Conservation (phyloP, 441 rosid genomes). For the Corymbia calophylla region DNA sequence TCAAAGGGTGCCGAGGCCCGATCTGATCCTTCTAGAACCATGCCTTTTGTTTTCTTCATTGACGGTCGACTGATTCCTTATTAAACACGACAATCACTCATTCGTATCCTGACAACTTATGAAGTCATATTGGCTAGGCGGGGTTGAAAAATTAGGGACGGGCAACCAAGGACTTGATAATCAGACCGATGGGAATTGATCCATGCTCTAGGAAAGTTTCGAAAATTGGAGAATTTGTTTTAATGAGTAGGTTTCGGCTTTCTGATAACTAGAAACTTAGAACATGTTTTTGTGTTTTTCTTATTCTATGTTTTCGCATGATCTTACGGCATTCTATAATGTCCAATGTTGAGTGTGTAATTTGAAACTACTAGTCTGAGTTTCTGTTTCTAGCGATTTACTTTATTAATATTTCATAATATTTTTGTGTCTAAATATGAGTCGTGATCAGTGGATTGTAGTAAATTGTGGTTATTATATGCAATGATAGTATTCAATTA, state of each 20-base stretch:
- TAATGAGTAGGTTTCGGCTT: background rate
- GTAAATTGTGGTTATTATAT: no score
- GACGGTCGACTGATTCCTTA: background rate
- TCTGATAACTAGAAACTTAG: background rate
- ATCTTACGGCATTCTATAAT: rapidly evolving
- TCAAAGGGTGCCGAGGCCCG: background rate
- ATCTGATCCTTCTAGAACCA: background rate
- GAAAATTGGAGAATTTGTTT: no score
- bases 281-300: no score
- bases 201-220: no score
- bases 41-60: background rate
- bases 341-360: no score
- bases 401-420: no score
- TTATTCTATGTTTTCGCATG: background rate
- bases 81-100: no score
- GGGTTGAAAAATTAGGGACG: background rate
- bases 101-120: rapidly evolving
- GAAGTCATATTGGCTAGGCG: rapidly evolving
- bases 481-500: no score
- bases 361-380: rapidly evolving
- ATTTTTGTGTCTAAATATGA: no score
- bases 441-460: no score
- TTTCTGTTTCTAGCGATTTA: no score
- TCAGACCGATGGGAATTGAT: rapidly evolving
- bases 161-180: background rate